Evolutionary conservation across 805 yeast genomes (phyloP).

Genomic region (Candida hispaniensis): DNA sequence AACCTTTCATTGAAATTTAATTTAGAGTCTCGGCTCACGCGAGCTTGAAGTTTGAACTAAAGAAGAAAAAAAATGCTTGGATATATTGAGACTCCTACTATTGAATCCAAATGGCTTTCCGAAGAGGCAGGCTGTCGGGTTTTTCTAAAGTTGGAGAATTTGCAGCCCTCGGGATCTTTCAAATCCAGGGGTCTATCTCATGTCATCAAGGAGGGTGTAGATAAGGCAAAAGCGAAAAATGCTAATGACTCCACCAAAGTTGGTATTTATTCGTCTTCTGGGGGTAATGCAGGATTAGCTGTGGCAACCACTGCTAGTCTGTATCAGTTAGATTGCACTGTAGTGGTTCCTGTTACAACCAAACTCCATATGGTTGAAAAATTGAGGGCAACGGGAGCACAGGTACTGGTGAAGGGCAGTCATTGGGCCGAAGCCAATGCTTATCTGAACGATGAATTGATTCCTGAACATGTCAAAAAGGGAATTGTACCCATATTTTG

Average conservation of each 20-base stretch:
- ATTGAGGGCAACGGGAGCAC: slow-evolving; percentile 40
- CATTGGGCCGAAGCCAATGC: slow-evolving; percentile 69
- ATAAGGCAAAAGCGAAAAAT: slow-evolving; percentile 41
- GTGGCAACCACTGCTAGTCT: slow-evolving; percentile 79
- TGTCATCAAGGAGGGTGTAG: slow-evolving; percentile 33
- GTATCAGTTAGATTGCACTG: slow-evolving; percentile 45
- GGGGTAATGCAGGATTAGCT: slow-evolving; percentile 97
- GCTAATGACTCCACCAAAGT: slow-evolving; percentile 16
- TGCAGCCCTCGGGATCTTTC: slow-evolving; percentile 86
- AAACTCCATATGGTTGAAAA: slow-evolving; percentile 37
- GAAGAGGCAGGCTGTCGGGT: slow-evolving; percentile 59
- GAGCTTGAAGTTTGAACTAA: too few species aligned
- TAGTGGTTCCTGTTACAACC: slow-evolving; percentile 48
- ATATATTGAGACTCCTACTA: slow-evolving; percentile 46
- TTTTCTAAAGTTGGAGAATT: slow-evolving; percentile 71
- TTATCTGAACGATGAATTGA: slow-evolving; percentile 57
- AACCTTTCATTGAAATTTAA: too few species aligned
- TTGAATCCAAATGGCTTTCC: slow-evolving; percentile 61
- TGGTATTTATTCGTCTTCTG: slow-evolving; percentile 73
- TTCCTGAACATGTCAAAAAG: slow-evolving; percentile 39
- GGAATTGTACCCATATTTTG: slow-evolving; percentile 65
- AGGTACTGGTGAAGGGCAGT: slow-evolving; percentile 51
- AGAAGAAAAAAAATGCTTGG: slow-evolving; percentile 1
- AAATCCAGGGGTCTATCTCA: slow-evolving; percentile 68
- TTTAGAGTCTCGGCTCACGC: too few species aligned